Evolutionary conservation across 2,329 filamentous ascomycete genomes (phyloP).

Genomic region (Chaetomium sp.): DNA sequence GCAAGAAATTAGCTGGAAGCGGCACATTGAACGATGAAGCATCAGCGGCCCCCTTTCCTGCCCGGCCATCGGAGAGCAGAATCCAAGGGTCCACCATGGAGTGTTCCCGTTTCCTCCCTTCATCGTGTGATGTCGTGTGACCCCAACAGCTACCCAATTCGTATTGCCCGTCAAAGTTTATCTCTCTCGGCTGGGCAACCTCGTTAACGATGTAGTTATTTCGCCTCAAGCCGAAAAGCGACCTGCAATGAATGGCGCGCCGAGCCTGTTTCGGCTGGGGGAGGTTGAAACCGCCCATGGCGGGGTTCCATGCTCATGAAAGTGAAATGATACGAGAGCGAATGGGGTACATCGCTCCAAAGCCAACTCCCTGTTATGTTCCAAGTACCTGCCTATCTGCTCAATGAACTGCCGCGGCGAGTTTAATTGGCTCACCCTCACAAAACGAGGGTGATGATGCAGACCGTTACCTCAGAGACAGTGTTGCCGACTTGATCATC

Average conservation of each 20-base stretch:
- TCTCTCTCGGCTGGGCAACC: too few relatives aligned
- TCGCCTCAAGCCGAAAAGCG: slow-evolving; percentile 8
- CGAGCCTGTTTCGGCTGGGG: slow-evolving; percentile 15
- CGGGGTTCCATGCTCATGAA: slow-evolving; percentile 2
- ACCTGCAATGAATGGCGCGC: slow-evolving; percentile 3
- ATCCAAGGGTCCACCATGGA: background rate
- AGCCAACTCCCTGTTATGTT: too few relatives aligned
- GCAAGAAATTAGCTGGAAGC: background rate
- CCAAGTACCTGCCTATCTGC: too few relatives aligned
- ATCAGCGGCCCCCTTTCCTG: too few relatives aligned
- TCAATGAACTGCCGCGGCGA: slow-evolving; percentile 9
- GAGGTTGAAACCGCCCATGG: slow-evolving; percentile 13
- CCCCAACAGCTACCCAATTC: background rate
- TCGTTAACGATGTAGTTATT: too few relatives aligned
- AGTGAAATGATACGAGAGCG: background rate
- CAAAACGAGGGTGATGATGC: slow-evolving; percentile 12
- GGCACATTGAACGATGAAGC: too few relatives aligned
- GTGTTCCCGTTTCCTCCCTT: slow-evolving; percentile 2
- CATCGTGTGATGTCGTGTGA: slow-evolving; percentile 17
- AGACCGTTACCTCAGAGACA: slow-evolving; percentile 2
- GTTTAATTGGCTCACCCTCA: slow-evolving; percentile 14
- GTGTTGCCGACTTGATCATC: slow-evolving; percentile 7
- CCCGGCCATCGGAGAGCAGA: too few relatives aligned
- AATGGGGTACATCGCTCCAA: background rate
- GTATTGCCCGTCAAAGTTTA: too few relatives aligned